Evolutionary conservation across 352 stramenopile genomes (phyloP), one percentile per base, ranked within the genome.

Genomic region (Blastocystis sp.): DNA sequence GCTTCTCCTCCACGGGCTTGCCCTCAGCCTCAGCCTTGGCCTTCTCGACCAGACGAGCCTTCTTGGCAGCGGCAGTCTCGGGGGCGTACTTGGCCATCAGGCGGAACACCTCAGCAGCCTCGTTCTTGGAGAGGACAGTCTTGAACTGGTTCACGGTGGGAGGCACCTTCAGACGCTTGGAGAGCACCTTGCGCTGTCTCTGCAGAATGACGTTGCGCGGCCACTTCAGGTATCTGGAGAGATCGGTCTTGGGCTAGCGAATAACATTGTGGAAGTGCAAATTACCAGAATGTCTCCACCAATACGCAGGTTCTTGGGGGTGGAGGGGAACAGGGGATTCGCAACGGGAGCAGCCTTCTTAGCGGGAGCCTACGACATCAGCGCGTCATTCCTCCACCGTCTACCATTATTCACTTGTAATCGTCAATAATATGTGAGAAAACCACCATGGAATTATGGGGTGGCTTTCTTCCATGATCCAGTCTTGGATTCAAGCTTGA

Each of bases 141-240:
- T 92, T 95, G 93, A 99, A 99, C 93, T 99, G 96, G 92, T 98
- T 98, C 90, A 99, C 94, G 91, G 95, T 95, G 87, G 97, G 97
- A 80, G 97, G 97, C 65, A 98, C 96, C 93, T 99, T 99, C 43
- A 99, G 92, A 90, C 97, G 95, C 91, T 98, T 95, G 92, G 98
- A 96, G 84, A 99, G 91, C 74, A 99, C 81, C 89, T 98, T 98
- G 90, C 95, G 94, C 93, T 99, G 97, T 91, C 97, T 95, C 93
- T 99, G 97, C 89, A 99, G 93, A 87, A 96, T 94, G 78, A 99
- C 95, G 92, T 99, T 98, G 90, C 95, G 93, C 76, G 97, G 97
- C 97, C 97, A 99, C 90, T 95, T 95, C 45, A 99, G 96, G 90
- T 98, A 99, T 89, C 97, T 94, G 87, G 93, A 97, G 88, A 99